Base-by-base conservation (phyloP, 2,329 filamentous ascomycete species). In the Elsinoe australis region DNA sequence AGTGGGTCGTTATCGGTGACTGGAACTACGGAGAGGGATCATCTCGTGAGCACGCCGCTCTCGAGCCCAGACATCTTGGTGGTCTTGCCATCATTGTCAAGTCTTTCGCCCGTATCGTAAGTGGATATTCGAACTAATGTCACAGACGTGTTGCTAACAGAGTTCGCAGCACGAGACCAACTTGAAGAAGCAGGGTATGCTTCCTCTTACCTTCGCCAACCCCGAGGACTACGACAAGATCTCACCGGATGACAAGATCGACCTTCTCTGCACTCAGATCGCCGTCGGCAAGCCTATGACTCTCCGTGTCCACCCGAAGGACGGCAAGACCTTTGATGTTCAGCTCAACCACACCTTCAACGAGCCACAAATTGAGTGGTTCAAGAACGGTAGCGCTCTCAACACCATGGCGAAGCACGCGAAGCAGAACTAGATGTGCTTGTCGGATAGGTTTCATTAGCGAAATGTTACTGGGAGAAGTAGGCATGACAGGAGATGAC, bases 151-250 rank as follows among this genome's bases (percentile, higher is more conserved):
- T 39, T 47, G 38, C 32, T 44, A 47, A 51, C 49, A 22, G n/a
- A 33, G 21, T 24, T 22, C 42, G 47, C 53, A 73, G 71, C 92
- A 98, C 79, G 92, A 98, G 79, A 98, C 92, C 76, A 98, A 98
- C 81, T 74, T 98, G 76, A 98, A 98, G 87, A 98, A 98, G 84
- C 92, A 98, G 81, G 92, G 92, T 73, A 95, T 98, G 90, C 85
- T 98, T 73, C 92, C 92, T 63, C 79, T 98, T 57, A 96, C 89
- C 61, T 98, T 98, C 74, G 72, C 80, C 51, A 82, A 96, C 66
- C 90, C 90, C 50, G 90, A 84, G 67, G 92, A 98, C 71, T 98
- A 98, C 71, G 92, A 98, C 70, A 94, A 87, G 80, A 89, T 98
- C 70, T 80, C 84, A 67, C 85, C 88, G 57, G 83, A 92, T 53